These are phyloP conservation scores for Pleurotus citrinopileatus DNA, from an alignment of 768 basidiomycete species.

Conservation along the genomic window DNA sequence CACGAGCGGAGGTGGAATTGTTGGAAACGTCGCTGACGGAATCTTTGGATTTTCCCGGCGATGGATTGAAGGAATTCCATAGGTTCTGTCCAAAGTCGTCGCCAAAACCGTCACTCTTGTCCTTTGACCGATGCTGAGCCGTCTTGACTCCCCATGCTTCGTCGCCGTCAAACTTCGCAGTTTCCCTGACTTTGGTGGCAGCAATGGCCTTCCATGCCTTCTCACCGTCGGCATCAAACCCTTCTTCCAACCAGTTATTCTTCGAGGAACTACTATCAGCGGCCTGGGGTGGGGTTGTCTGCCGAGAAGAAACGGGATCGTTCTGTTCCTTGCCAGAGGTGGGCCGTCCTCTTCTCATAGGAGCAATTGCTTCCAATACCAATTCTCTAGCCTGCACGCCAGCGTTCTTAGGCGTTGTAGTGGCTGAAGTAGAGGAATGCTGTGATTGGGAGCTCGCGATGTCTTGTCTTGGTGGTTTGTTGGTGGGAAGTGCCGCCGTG, in stretches of 20 bases:
- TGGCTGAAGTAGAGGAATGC: slow-evolving; percentile 14
- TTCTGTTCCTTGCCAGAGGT: slow-evolving; percentile 23
- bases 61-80: slow-evolving; percentile 49
- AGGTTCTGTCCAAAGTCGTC: slow-evolving; percentile 58
- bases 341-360: slow-evolving; percentile 74
- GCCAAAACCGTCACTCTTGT: slow-evolving; percentile 49
- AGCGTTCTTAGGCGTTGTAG: slow-evolving; percentile 33
- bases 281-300: slow-evolving; percentile 11
- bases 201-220: slow-evolving; percentile 44
- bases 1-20: slow-evolving; percentile 15
- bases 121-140: slow-evolving; percentile 14
- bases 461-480: slow-evolving; percentile 19
- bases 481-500: slow-evolving; percentile 20
- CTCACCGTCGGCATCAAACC: slow-evolving; percentile 40
- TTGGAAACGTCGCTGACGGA: slow-evolving; percentile 16
- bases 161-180: slow-evolving; percentile 19
- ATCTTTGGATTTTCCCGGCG: slow-evolving; percentile 17
- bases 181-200: slow-evolving; percentile 19
- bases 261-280: slow-evolving; percentile 14
- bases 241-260: slow-evolving; percentile 32
- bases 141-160: slow-evolving; percentile 40
- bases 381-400: slow-evolving; percentile 73
- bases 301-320: slow-evolving; percentile 25
- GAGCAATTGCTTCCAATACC: slow-evolving; percentile 76
- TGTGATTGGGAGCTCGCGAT: background rate